These are phyloP conservation scores for Calycina herbarum DNA, from an alignment of 2,329 filamentous ascomycete species.

Conservation along the genomic window DNA sequence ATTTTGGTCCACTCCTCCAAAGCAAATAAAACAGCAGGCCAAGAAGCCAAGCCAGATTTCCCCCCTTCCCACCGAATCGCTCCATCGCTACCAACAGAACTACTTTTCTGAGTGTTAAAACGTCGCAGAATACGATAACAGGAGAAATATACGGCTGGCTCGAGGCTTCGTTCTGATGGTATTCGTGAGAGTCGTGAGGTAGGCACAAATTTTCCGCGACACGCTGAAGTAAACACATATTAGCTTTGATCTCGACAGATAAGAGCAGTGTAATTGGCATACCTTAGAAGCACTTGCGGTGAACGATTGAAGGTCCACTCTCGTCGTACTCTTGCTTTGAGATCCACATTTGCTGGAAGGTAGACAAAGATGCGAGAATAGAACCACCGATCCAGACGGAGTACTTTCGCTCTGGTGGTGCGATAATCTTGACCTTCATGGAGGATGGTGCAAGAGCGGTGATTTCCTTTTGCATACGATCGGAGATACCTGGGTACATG, in stretches of 20 bases:
- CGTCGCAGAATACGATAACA: conserved; percentile 32
- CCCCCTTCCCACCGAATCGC: conserved; percentile 34
- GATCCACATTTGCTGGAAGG: conserved; percentile 99
- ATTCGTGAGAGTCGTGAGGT: conserved; percentile 39
- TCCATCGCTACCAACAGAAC: conserved; percentile 37
- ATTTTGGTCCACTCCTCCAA: conserved; percentile 33
- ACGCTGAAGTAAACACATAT: conserved; percentile 15
- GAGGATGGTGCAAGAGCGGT: conserved; percentile 97
- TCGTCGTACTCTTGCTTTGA: conserved; percentile 99
- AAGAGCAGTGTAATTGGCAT: conserved; percentile 28
- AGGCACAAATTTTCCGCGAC: conserved; percentile 33
- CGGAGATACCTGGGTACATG: conserved; percentile 99
- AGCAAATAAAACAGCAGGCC: conserved; percentile 35
- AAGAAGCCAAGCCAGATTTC: conserved; percentile 30
- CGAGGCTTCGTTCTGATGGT: conserved; percentile 36
- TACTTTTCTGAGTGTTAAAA: conserved; percentile 38
- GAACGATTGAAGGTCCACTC: conserved; percentile 97
- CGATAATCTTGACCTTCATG: conserved; percentile 99
- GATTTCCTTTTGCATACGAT: conserved; percentile 99
- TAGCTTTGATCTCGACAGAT: neutral
- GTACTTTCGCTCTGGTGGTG: conserved; percentile 99
- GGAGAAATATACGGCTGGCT: conserved; percentile 31
- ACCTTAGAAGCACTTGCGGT: conserved; percentile 99
- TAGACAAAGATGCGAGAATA: conserved; percentile 98
- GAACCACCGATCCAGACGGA: conserved; percentile 99